Conservation (phyloP, 2,329 filamentous ascomycete genomes). For the Botrytis sinoallii region DNA sequence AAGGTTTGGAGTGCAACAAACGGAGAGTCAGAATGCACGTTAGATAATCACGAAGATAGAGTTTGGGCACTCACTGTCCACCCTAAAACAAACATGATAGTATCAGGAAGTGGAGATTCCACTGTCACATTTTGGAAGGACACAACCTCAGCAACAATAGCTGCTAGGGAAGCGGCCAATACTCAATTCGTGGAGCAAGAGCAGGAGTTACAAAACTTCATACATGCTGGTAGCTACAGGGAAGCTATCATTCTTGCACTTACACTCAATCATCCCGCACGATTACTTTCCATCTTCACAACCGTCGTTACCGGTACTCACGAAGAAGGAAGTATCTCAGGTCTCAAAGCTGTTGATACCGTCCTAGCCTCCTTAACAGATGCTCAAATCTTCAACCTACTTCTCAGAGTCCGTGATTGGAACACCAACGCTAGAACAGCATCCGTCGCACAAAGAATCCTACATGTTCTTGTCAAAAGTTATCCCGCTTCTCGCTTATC, state of each 20-base stretch:
- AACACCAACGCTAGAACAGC: conserved; percentile 92
- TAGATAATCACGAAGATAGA: conserved; percentile 95
- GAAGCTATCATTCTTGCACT: conserved; percentile 90
- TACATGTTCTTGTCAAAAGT: conserved; percentile 74
- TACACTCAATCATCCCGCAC: conserved; percentile 88
- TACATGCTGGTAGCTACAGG: conserved; percentile 81
- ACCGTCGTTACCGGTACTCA: conserved; percentile 66
- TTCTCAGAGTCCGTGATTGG: conserved; percentile 87
- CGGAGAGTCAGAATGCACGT: conserved; percentile 80
- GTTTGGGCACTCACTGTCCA: conserved; percentile 86
- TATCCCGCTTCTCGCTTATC: conserved; percentile 79
- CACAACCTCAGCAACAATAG: conserved; percentile 77
- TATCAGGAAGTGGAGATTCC: conserved; percentile 89
- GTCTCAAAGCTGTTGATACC: conserved; percentile 71
- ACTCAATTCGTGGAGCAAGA: conserved; percentile 87
- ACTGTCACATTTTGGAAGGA: conserved; percentile 96
- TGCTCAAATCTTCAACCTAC: conserved; percentile 79
- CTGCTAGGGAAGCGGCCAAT: conserved; percentile 68
- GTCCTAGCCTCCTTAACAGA: conserved; percentile 77
- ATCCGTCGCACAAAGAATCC: conserved; percentile 77
- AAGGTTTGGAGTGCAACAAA: conserved; percentile 92
- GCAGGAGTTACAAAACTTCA: conserved; percentile 90
- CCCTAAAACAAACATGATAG: conserved; percentile 65
- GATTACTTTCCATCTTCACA: conserved; percentile 80
- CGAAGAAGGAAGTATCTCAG: conserved; percentile 62